phyloP scores from a whole-genome alignment of 768 basidiomycete species.

The Tulasnella sp. region DNA sequence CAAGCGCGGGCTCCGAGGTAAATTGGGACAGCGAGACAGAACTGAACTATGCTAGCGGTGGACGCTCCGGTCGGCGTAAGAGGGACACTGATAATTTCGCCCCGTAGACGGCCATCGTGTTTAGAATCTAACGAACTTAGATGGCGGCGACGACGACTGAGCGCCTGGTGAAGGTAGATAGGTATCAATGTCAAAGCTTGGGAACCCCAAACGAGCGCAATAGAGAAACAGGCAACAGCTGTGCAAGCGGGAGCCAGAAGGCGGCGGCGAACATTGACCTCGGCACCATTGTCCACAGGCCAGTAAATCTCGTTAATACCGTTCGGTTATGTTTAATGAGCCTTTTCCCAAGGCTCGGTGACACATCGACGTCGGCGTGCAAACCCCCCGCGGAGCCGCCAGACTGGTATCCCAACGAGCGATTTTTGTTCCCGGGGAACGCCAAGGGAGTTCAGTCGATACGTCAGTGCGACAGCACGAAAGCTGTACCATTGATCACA shows the following conservation, averaged over 20 bases:
- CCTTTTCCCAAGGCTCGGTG: background rate
- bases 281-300: background rate
- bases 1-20: conserved; percentile 7
- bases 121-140: conserved; percentile 64
- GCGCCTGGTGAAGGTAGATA: conserved; percentile 48
- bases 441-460: background rate
- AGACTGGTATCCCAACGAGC: conserved; percentile 1
- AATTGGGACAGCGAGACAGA: conserved; percentile 25
- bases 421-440: background rate
- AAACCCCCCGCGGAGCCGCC: background rate
- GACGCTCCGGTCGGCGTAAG: conserved; percentile 20
- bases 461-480: too few species aligned
- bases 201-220: conserved; percentile 42
- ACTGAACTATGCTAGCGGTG: conserved; percentile 25
- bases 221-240: conserved; percentile 26
- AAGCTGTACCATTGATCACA: background rate
- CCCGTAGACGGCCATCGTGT: conserved; percentile 35
- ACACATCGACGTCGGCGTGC: too few species aligned
- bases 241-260: conserved; percentile 15
- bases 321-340: background rate
- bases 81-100: conserved; percentile 28
- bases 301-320: background rate
- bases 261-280: background rate
- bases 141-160: conserved; percentile 55
- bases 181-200: conserved; percentile 47